Evolutionary conservation across 306 rosid species (phyloP).

Genomic region (Purshia tridentata): DNA sequence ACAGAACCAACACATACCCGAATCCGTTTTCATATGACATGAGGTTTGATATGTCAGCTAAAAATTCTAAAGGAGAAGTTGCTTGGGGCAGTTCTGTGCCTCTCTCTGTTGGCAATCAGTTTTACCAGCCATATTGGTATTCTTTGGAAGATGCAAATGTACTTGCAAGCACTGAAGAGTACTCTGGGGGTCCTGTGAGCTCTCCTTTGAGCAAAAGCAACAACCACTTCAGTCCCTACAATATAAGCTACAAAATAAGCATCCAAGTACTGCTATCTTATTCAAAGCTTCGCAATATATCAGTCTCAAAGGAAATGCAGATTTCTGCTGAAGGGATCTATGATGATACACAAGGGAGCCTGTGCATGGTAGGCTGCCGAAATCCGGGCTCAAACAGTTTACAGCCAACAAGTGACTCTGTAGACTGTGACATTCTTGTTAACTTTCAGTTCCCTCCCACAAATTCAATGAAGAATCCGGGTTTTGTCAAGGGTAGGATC

Average conservation of each 20-base stretch:
- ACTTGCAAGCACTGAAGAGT: neutral
- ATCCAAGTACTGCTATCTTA: neutral
- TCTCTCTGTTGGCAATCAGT: slow-evolving; percentile 31
- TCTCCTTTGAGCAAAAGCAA: neutral
- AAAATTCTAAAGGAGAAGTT: slow-evolving; percentile 8
- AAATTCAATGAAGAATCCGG: neutral
- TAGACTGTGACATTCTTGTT: slow-evolving; percentile 55
- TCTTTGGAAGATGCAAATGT: neutral
- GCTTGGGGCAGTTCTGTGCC: slow-evolving; percentile 41
- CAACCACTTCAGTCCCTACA: neutral
- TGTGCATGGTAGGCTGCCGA: slow-evolving; percentile 76
- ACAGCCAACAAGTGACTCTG: slow-evolving; percentile 10
- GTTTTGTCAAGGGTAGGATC: slow-evolving; percentile 40
- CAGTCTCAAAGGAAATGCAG: neutral
- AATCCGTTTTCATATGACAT: slow-evolving; percentile 33
- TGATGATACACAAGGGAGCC: slow-evolving; percentile 49
- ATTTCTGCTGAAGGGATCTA: slow-evolving; percentile 62
- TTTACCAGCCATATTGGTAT: slow-evolving; percentile 2
- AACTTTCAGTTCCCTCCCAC: slow-evolving; percentile 48
- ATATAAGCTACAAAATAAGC: slow-evolving; percentile 32
- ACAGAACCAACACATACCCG: slow-evolving; percentile 23
- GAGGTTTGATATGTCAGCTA: slow-evolving; percentile 42
- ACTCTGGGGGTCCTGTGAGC: neutral
- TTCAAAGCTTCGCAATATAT: neutral
- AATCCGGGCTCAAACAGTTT: slow-evolving; percentile 8